Evolutionary conservation across 2,329 filamentous ascomycete species (phyloP), one percentile per base, ranked within the genome.

Genomic region (Claviceps sorghi): DNA sequence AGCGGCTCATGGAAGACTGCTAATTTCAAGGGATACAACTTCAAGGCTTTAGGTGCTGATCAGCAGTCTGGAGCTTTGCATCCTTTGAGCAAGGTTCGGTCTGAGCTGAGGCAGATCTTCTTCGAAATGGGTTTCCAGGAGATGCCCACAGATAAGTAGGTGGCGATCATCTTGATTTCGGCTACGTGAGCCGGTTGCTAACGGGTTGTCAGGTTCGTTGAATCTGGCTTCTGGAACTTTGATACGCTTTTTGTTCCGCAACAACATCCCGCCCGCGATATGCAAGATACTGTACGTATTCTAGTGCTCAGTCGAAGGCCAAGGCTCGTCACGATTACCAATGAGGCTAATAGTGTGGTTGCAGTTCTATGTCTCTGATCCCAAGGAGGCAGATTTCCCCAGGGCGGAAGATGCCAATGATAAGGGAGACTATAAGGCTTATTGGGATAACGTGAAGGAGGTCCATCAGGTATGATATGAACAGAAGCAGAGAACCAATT

Each of bases 71-170:
- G 80, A 50, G 77, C 80, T 15, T 69, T 78, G 64, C 84, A 77
- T 64, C 82, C 83, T 64, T 73, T 98, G 59, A 96, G 89, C 73
- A 97, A 97, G 75, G 91, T 97, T 61, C 85, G 93, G 60, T 80
- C 88, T 62, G 93, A 97, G 71, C 95, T 98, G 78, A 79, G 93
- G 54, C 86, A 93, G 65, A 96, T 98, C 66, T 98, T 98, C 82
- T 97, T 98, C 72, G 89, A 95, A 67, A 95, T 95, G 83, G 93
- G 91, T 51, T 98, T 97, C 73, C 84, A 91, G 63, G 93, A 98
- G 75, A 97, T 98, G 93, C 87, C 90, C 15, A 96, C 91, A 49
- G 85, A 86, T 71, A 82, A 87, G 67, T 55, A 55, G 41, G 54
- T 36, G 22, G 11, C 21, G 17, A 21, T 15, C 10, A 34, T 11